These are phyloP conservation scores for Fusarium miscanthi DNA, from an alignment of 2,329 filamentous ascomycete genomes.

Conservation along the genomic window DNA sequence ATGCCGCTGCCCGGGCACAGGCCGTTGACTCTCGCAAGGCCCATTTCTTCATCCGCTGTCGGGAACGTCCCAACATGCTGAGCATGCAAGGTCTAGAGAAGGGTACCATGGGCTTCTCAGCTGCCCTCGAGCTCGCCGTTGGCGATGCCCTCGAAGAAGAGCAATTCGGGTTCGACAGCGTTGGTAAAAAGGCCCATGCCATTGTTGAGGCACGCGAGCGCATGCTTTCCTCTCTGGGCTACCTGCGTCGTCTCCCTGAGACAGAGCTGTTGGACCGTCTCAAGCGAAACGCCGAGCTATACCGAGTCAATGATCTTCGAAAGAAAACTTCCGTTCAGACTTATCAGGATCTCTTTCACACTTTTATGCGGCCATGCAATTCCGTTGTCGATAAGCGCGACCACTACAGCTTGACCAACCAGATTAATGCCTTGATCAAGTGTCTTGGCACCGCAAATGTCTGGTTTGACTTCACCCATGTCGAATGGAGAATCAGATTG, in stretches of 20 bases:
- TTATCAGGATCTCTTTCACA: conserved; percentile 71
- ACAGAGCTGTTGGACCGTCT: conserved; percentile 68
- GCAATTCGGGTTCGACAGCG: conserved; percentile 68
- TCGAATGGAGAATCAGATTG: conserved; percentile 79
- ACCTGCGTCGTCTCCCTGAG: conserved; percentile 67
- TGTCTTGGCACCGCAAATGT: conserved; percentile 73
- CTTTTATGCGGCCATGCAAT: conserved; percentile 67
- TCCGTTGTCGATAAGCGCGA: conserved; percentile 67
- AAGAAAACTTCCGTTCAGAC: conserved; percentile 65
- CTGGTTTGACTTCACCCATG: conserved; percentile 79
- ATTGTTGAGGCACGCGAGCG: conserved; percentile 68
- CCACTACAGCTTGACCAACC: conserved; percentile 72
- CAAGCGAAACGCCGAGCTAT: conserved; percentile 65
- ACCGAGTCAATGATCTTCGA: conserved; percentile 64
- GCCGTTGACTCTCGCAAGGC: conserved; percentile 60
- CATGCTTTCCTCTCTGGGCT: conserved; percentile 64
- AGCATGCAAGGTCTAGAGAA: conserved; percentile 78
- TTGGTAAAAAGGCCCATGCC: conserved; percentile 65
- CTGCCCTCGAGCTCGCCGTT: conserved; percentile 73
- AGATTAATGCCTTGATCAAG: conserved; percentile 75
- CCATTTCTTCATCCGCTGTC: conserved; percentile 69
- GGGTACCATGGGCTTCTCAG: conserved; percentile 75
- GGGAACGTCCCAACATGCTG: conserved; percentile 76
- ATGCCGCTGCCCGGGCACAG: conserved; percentile 56
- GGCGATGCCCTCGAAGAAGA: conserved; percentile 73